These are phyloP conservation scores for Tricholoma sp. DNA, from an alignment of 768 basidiomycete species.

Conservation along the genomic window DNA sequence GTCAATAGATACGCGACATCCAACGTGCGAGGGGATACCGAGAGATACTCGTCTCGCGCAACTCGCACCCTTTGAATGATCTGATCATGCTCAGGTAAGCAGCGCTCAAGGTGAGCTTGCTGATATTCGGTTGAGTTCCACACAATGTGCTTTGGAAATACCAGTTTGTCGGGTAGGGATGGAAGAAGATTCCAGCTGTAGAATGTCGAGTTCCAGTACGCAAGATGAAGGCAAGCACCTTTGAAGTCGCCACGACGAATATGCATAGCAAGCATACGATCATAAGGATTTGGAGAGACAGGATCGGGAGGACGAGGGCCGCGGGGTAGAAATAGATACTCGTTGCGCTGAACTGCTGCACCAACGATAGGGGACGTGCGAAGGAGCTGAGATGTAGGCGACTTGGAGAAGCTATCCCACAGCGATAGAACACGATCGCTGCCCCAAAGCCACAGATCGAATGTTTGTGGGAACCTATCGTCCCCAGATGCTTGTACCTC, in stretches of 20 bases:
- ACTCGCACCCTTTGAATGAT: slow-evolving; percentile 17
- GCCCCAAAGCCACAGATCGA: slow-evolving; percentile 32
- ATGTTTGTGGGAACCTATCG: slow-evolving; percentile 29
- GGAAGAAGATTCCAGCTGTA: slow-evolving; percentile 34
- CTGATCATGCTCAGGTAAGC: slow-evolving; percentile 27
- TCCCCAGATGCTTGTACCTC: slow-evolving; percentile 29
- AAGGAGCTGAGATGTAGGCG: slow-evolving; percentile 29
- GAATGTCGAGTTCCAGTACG: slow-evolving; percentile 26
- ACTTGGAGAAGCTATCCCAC: slow-evolving; percentile 27
- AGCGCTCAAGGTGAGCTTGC: slow-evolving; percentile 24
- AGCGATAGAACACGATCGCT: slow-evolving; percentile 26
- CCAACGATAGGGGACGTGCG: slow-evolving; percentile 30
- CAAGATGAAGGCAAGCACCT: slow-evolving; percentile 26
- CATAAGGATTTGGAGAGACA: slow-evolving; percentile 27
- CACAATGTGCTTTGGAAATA: slow-evolving; percentile 15
- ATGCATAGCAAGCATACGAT: slow-evolving; percentile 34
- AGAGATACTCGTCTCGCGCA: slow-evolving; percentile 16
- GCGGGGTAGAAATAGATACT: slow-evolving; percentile 28
- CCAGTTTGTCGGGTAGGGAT: slow-evolving; percentile 26
- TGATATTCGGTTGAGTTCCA: slow-evolving; percentile 19
- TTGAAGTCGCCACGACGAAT: slow-evolving; percentile 35
- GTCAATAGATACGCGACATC: slow-evolving; percentile 33
- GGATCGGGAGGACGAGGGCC: slow-evolving; percentile 21
- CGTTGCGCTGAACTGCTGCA: slow-evolving; percentile 30
- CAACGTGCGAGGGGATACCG: slow-evolving; percentile 14